phyloP scores from a whole-genome alignment of 371 early-diverging fungal genomes.

The Syncephalis plumigaleata region DNA sequence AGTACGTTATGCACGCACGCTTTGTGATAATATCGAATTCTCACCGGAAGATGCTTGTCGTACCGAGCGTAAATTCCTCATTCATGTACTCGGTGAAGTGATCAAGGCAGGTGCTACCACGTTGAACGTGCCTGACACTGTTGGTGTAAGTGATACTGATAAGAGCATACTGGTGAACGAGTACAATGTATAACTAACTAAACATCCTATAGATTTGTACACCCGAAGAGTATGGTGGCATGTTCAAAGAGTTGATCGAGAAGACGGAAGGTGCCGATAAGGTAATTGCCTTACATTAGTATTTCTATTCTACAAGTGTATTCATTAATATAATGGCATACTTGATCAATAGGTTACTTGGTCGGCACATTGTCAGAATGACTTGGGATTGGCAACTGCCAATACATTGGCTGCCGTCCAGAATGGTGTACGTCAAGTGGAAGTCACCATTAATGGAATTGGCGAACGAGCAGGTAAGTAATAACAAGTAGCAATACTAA shows the following conservation, averaged over 20 bases:
- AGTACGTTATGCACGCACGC: conserved; percentile 54
- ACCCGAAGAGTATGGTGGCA: conserved; percentile 73
- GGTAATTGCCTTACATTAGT: no score
- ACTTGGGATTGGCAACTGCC: conserved; percentile 91
- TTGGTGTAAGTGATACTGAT: conserved; percentile 43
- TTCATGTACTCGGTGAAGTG: conserved; percentile 64
- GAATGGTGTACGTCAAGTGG: conserved; percentile 90
- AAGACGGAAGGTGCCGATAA: conserved; percentile 59
- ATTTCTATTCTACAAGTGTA: no score
- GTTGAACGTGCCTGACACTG: conserved; percentile 92
- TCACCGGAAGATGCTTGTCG: conserved; percentile 90
- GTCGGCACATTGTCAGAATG: conserved; percentile 95
- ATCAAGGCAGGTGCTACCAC: conserved; percentile 91
- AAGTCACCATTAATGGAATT: conserved; percentile 94
- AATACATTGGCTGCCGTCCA: conserved; percentile 80
- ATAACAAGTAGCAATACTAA: background rate
- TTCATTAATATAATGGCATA: no score
- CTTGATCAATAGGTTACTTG: conserved; percentile 35
- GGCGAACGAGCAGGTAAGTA: conserved; percentile 75
- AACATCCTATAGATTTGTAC: conserved; percentile 22
- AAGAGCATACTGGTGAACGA: no score
- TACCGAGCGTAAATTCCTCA: conserved; percentile 73
- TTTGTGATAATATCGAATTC: conserved; percentile 82
- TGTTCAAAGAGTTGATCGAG: conserved; percentile 60
- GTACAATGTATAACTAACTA: background rate